Percentiles rank a stretch among this genome's conserved stretches.
These are phyloP conservation scores for Ramaria rubella DNA, from an alignment of 768 basidiomycete genomes.

Conservation along the genomic window DNA sequence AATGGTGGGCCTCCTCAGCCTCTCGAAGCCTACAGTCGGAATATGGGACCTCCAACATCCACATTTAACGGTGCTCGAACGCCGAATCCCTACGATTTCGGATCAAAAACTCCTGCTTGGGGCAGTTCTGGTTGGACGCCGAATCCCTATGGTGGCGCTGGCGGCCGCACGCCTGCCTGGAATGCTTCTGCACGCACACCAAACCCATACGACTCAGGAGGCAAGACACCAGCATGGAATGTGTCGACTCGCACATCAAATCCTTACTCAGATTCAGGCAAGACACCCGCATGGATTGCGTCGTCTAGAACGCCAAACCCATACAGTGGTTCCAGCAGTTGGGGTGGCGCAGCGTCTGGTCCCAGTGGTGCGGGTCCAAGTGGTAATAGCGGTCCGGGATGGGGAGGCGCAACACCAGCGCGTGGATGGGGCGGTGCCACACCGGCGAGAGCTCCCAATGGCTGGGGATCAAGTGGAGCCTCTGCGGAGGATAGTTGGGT, in stretches of 20 bases:
- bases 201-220: constrained; percentile 51
- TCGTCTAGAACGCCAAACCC: constrained; percentile 67
- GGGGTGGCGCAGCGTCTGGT: constrained; percentile 43
- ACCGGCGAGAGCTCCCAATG: background rate
- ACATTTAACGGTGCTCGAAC: constrained; percentile 27
- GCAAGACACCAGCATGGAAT: constrained; percentile 49
- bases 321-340: constrained; percentile 43
- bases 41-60: constrained; percentile 6
- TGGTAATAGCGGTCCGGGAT: background rate
- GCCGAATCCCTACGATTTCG: constrained; percentile 35
- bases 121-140: constrained; percentile 52
- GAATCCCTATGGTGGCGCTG: constrained; percentile 62
- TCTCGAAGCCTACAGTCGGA: constrained; percentile 35
- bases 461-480: background rate
- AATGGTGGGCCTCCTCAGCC: constrained; percentile 25
- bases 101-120: constrained; percentile 33
- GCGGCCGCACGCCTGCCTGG: constrained; percentile 53
- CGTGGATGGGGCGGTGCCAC: background rate
- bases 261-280: constrained; percentile 32
- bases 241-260: constrained; percentile 49
- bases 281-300: constrained; percentile 49
- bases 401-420: constrained; percentile 11
- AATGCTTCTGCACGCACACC: constrained; percentile 51
- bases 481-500: constrained; percentile 5
- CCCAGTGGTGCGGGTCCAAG: constrained; percentile 14